Conservation (phyloP, 345 rosid species). For the Eutrema heterophyllum region DNA sequence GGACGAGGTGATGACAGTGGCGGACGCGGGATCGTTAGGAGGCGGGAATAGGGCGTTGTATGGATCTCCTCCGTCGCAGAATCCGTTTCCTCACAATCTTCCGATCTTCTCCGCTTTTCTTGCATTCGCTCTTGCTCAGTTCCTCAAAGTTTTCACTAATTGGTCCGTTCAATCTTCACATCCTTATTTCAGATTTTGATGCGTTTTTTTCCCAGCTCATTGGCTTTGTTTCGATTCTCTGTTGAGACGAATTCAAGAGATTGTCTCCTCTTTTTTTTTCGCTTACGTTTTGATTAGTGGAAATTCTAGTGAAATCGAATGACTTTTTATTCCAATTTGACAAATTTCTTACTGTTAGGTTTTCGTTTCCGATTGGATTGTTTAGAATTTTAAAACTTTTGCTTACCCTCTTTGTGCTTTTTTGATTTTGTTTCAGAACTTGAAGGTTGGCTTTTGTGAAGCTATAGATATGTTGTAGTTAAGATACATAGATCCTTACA, state of each 20-base stretch:
- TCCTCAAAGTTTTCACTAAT: constrained; percentile 93
- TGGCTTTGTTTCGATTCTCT: not conserved
- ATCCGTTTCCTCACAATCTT: constrained; percentile 52
- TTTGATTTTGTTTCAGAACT: not conserved
- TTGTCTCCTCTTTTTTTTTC: not conserved
- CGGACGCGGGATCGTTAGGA: constrained; percentile 37
- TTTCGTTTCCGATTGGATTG: not conserved
- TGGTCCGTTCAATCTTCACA: constrained; percentile 47
- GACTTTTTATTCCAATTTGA: not conserved
- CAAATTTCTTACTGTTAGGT: not conserved
- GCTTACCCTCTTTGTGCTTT: not conserved
- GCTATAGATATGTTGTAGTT: not conserved
- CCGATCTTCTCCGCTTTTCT: constrained; percentile 86
- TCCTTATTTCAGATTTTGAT: not conserved
- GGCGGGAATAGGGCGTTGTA: constrained; percentile 24
- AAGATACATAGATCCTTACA: not conserved
- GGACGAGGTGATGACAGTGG: constrained; percentile 66
- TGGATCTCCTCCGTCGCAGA: constrained; percentile 38
- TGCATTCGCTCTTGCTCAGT: constrained; percentile 89
- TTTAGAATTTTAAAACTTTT: not conserved
- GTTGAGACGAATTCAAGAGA: not conserved
- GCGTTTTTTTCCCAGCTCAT: not conserved
- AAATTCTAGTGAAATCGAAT: not conserved
- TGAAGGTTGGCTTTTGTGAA: not conserved
- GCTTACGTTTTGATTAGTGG: not conserved